Conservation (phyloP, 164 flowering plant species). For the Vitis rotundifolia region DNA sequence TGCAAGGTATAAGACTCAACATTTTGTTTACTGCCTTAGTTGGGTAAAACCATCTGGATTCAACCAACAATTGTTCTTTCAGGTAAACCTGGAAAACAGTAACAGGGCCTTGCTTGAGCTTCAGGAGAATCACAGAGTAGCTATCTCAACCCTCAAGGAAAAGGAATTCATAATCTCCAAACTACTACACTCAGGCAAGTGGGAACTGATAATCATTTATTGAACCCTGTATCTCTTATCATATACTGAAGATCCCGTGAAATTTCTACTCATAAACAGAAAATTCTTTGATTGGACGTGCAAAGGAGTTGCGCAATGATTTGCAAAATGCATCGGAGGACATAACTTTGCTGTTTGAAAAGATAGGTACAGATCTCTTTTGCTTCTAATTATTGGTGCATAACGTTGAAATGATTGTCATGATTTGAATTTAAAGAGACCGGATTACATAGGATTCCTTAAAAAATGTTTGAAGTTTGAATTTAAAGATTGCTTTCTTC, state of each 20-base stretch:
- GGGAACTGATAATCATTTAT: background rate
- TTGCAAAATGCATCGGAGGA: conserved; percentile 76
- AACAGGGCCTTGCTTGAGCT: conserved; percentile 58
- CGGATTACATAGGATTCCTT: too few relatives aligned
- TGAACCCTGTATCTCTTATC: background rate
- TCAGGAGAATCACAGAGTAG: conserved; percentile 50
- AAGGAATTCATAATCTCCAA: conserved; percentile 70
- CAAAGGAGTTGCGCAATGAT: conserved; percentile 63
- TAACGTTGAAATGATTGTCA: too few relatives aligned
- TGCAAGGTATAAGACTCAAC: conserved; percentile 55
- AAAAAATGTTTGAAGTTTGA: too few relatives aligned
- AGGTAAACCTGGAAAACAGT: conserved; percentile 57
- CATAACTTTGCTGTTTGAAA: conserved; percentile 43
- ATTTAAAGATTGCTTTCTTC: too few relatives aligned
- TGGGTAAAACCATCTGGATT: background rate
- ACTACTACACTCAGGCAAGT: conserved; percentile 56
- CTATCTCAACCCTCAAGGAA: conserved; percentile 50
- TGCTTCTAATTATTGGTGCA: background rate
- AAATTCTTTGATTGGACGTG: conserved; percentile 53
- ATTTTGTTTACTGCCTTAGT: conserved; percentile 5
- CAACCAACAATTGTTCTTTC: conserved; percentile 10
- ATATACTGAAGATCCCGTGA: background rate
- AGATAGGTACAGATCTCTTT: conserved; percentile 48
- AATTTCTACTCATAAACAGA: conserved; percentile 41
- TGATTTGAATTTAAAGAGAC: too few relatives aligned